A percentile compares a stretch with the other conserved stretches of the same genome.
These are phyloP conservation scores for Microdochium nivale DNA, from an alignment of 2,329 filamentous ascomycete species.

Conservation along the genomic window DNA sequence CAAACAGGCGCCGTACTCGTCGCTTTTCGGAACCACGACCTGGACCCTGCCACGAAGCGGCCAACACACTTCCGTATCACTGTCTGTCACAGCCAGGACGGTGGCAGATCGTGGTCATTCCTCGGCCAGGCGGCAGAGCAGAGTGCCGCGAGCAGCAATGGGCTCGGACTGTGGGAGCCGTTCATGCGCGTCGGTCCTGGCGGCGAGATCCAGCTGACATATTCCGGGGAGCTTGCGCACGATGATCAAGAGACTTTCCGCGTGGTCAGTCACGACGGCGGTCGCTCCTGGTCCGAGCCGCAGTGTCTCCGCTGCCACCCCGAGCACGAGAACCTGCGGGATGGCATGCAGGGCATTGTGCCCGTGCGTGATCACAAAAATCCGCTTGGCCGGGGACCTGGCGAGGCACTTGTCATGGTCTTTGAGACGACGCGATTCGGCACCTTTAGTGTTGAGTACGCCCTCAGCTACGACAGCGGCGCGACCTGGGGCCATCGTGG, in stretches of 20 bases:
- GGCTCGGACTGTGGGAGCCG: slow-evolving; percentile 38
- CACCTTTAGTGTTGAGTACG: slow-evolving; percentile 33
- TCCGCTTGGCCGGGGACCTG: slow-evolving; percentile 18
- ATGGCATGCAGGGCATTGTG: slow-evolving; percentile 36
- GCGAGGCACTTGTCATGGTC: slow-evolving; percentile 31
- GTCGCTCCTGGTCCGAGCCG: slow-evolving; percentile 31
- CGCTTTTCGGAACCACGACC: slow-evolving; percentile 39
- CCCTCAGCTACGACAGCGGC: slow-evolving; percentile 34
- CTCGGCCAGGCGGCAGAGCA: neutral
- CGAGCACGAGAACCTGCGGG: slow-evolving; percentile 24
- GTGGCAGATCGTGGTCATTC: slow-evolving; percentile 18
- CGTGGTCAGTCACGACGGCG: slow-evolving; percentile 32
- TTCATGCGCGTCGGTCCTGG: slow-evolving; percentile 31
- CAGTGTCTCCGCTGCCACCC: slow-evolving; percentile 27
- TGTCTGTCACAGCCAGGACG: slow-evolving; percentile 35
- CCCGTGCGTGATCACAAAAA: slow-evolving; percentile 9
- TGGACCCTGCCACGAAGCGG: slow-evolving; percentile 18
- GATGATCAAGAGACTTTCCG: slow-evolving; percentile 40
- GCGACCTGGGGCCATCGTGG: slow-evolving; percentile 28
- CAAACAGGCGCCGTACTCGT: slow-evolving; percentile 25
- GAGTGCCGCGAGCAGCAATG: neutral
- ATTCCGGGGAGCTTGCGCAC: slow-evolving; percentile 33
- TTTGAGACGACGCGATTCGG: slow-evolving; percentile 34
- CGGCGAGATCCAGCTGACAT: slow-evolving; percentile 32
- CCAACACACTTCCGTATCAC: slow-evolving; percentile 38